Percentiles rank a stretch among this genome's conserved stretches.
Conservation (phyloP, 2,329 filamentous ascomycete genomes). For the Fusarium bulbicola region DNA sequence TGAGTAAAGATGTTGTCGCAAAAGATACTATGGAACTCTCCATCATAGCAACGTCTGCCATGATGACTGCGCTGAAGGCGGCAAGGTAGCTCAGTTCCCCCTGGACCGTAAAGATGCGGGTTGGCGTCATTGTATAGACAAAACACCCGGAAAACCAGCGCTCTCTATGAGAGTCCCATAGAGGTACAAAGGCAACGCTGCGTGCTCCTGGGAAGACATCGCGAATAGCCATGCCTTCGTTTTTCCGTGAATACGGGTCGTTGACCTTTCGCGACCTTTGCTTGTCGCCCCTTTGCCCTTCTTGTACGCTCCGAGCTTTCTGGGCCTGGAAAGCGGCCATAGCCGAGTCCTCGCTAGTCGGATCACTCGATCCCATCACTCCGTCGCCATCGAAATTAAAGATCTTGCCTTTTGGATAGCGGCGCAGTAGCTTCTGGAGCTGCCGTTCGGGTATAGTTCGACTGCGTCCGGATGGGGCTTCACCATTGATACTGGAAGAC, state of each 20-base stretch:
- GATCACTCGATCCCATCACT: slow-evolving; percentile 44
- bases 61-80: slow-evolving; percentile 63
- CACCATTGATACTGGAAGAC: slow-evolving; percentile 46
- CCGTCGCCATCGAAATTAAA: slow-evolving; percentile 56
- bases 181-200: slow-evolving; percentile 57
- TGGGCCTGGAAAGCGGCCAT: neutral
- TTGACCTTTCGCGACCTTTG: neutral
- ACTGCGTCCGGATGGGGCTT: slow-evolving; percentile 2
- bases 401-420: slow-evolving; percentile 57
- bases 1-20: slow-evolving; percentile 67
- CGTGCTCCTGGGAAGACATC: slow-evolving; percentile 54
- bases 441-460: slow-evolving; percentile 2
- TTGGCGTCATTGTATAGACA: slow-evolving; percentile 56
- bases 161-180: slow-evolving; percentile 57
- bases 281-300: neutral
- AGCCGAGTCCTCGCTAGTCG: slow-evolving; percentile 40
- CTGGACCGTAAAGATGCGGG: slow-evolving; percentile 55
- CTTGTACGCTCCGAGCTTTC: neutral
- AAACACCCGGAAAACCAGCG: slow-evolving; percentile 61
- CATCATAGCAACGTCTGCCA: slow-evolving; percentile 63
- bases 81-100: slow-evolving; percentile 61
- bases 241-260: slow-evolving; percentile 22
- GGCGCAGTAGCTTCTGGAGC: slow-evolving; percentile 32
- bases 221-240: slow-evolving; percentile 41
- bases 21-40: slow-evolving; percentile 49